Percentiles rank a stretch among this genome's conserved stretches.
These are phyloP conservation scores for Leishmania turanica DNA, from an alignment of 208 protist genomes.

Conservation along the genomic window DNA sequence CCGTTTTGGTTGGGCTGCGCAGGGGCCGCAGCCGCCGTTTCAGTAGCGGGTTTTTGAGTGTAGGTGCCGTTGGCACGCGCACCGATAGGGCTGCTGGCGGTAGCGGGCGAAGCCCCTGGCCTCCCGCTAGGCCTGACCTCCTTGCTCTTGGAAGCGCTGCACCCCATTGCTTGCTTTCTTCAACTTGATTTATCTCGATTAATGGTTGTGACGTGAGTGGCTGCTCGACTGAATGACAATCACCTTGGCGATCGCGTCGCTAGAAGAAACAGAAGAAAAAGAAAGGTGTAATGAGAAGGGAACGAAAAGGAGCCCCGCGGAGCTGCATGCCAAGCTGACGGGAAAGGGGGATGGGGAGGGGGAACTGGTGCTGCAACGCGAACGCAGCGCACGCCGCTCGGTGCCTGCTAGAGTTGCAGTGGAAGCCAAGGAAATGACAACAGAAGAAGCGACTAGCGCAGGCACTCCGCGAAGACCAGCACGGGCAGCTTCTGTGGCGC, in stretches of 20 bases:
- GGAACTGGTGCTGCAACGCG: neutral
- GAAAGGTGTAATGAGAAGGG: neutral
- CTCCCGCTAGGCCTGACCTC: slow-evolving; percentile 13
- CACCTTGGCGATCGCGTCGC: slow-evolving; percentile 1
- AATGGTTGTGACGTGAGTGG: neutral
- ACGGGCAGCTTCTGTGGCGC: neutral
- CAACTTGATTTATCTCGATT: neutral
- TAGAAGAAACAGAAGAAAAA: neutral
- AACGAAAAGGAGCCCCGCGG: neutral
- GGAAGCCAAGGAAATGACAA: neutral
- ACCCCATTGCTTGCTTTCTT: slow-evolving; percentile 44
- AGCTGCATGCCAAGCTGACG: neutral
- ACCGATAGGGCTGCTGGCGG: neutral
- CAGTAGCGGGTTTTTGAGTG: neutral
- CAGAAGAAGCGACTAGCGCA: neutral
- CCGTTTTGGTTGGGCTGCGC: neutral
- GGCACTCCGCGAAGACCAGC: neutral
- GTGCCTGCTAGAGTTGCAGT: neutral
- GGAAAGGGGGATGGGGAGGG: neutral
- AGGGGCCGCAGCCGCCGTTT: neutral
- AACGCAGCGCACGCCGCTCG: neutral
- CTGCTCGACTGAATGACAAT: neutral
- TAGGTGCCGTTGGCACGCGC: neutral
- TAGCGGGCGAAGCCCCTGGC: slow-evolving; percentile 1
- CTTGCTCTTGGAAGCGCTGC: slow-evolving; percentile 50